Evolutionary conservation across 2,329 filamentous ascomycete species (phyloP).

Genomic region (Whalleya microplaca): DNA sequence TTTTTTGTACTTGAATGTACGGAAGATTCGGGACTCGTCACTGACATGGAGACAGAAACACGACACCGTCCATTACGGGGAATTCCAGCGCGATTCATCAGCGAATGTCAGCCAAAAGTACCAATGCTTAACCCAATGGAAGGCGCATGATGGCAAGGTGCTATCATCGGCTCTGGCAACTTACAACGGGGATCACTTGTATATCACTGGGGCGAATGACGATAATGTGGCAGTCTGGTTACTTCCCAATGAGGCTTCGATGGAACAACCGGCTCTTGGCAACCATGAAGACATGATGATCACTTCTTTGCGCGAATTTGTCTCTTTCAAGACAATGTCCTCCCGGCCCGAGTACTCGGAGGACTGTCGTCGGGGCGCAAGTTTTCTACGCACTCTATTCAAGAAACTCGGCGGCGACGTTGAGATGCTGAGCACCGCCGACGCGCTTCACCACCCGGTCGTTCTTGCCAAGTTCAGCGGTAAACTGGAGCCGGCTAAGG

Average conservation of each 20-base stretch:
- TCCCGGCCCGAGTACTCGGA: constrained; percentile 83
- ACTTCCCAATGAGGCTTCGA: constrained; percentile 53
- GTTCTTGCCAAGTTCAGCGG: constrained; percentile 87
- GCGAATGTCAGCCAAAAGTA: constrained; percentile 76
- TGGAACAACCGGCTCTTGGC: constrained; percentile 41
- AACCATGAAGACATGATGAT: constrained; percentile 60
- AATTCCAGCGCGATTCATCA: constrained; percentile 52
- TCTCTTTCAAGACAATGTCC: constrained; percentile 90
- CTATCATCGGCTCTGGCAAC: constrained; percentile 79
- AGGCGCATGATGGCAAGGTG: constrained; percentile 85
- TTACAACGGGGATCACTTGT: constrained; percentile 75
- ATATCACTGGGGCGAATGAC: constrained; percentile 93
- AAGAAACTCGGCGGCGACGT: constrained; percentile 89
- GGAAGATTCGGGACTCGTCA: constrained; percentile 19
- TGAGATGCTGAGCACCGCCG: constrained; percentile 83
- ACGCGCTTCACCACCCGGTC: constrained; percentile 80
- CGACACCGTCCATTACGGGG: constrained; percentile 66
- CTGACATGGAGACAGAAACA: constrained; percentile 55
- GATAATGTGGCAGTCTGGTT: constrained; percentile 89
- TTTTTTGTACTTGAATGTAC: background rate
- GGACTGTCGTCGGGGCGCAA: constrained; percentile 90
- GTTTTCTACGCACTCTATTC: constrained; percentile 87
- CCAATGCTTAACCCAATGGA: constrained; percentile 76
- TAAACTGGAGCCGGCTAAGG: constrained; percentile 65
- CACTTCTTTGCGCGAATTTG: constrained; percentile 79